Conservation (phyloP, 495 filamentous ascomycete genomes). For the Lasiosphaeria miniovina region DNA sequence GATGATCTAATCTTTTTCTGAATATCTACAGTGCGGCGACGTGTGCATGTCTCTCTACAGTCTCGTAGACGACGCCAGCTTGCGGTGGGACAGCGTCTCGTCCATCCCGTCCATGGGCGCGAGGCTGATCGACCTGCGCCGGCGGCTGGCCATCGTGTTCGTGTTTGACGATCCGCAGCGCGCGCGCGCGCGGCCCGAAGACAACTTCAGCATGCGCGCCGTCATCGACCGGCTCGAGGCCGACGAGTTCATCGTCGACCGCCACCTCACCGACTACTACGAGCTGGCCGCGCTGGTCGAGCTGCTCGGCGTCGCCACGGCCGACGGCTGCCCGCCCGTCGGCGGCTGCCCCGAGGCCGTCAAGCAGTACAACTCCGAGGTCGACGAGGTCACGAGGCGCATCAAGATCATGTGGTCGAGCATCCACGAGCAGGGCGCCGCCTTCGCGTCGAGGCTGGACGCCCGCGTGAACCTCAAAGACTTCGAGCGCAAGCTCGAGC, state of each 20-base stretch:
- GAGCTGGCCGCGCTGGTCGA: constrained; percentile 59
- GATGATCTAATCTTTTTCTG: neutral
- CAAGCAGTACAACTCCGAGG: constrained; percentile 57
- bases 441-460: constrained; percentile 66
- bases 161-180: constrained; percentile 54
- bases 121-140: constrained; percentile 59
- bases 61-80: constrained; percentile 46
- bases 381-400: constrained; percentile 62
- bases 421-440: constrained; percentile 73
- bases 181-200: constrained; percentile 41
- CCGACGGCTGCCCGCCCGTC: constrained; percentile 48
- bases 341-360: constrained; percentile 40
- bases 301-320: constrained; percentile 72
- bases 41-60: constrained; percentile 52
- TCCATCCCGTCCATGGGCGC: constrained; percentile 57
- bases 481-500: constrained; percentile 66
- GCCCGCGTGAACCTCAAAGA: constrained; percentile 70
- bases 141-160: constrained; percentile 71
- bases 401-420: constrained; percentile 65
- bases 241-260: constrained; percentile 34
- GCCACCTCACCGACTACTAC: constrained; percentile 60
- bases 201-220: constrained; percentile 48
- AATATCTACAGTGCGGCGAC: constrained; percentile 45
- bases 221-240: constrained; percentile 53
- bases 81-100: constrained; percentile 51